Base-by-base conservation (phyloP, 331 rosid species). In the Dryas integrifolia region DNA sequence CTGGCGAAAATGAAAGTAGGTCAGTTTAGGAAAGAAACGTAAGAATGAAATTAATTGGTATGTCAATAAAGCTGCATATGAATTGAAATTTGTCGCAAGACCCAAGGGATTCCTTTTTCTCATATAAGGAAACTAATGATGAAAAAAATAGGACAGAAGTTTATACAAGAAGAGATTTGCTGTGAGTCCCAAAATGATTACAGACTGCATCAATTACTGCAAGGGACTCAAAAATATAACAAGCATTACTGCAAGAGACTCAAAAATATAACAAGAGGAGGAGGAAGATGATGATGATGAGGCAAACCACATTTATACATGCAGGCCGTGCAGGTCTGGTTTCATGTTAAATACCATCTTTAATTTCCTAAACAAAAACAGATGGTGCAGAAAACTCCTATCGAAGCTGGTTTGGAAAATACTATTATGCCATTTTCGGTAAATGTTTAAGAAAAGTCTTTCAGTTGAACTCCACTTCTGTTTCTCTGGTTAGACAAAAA, bases 1-100 rank as follows among this genome's bases (percentile, higher is more conserved):
- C 98, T 93, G 82, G 49, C 24, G 55, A 56, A 56, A 18, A 68
- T 5, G 4, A 45, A 71, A 71, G 35, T 26, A 16, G 47, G 38
- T 58, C 0, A 16, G 7, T 59, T 14, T 46, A 16, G 46, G n/a
- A 71, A 56, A 46, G 2, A 45, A 30, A 58, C 47, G 26, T 6
- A 40, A 60, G 8, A 15, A 62, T 40, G 13, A 40, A 15, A 7
- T n/a, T 41, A 44, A 57, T 10, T 7, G 9, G 66, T 18, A 15
- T 70, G 26, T 26, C 55, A 57, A 59, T 56, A 14, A 1, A 57
- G 66, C 75, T 24, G 5, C 75, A 43, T 44, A 9, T 24, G 21
- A 24, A 16, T 9, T 24, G 13, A 26, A 56, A 18, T 24, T 58
- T 41, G 55, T n/a, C 26, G 13, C 55, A 21, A 11, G 4, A 14